Percentiles rank a stretch among this genome's conserved stretches.
Evolutionary conservation across 768 basidiomycete species (phyloP).

Genomic region (Naematelia encephala): DNA sequence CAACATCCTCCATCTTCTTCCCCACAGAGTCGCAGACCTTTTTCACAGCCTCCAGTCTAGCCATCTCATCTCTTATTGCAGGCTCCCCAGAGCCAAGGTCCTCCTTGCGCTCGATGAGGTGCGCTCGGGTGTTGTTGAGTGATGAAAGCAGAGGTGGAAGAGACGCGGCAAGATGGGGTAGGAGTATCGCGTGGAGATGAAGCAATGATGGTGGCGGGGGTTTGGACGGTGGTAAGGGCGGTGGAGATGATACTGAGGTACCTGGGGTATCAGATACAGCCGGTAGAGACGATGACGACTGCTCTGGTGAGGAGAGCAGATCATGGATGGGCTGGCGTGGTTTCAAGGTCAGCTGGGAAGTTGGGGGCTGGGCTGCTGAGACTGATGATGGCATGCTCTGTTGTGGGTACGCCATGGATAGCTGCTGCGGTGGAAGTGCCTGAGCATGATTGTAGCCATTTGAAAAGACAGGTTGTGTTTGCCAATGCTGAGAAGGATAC

Average conservation of each 20-base stretch:
- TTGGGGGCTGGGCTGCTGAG: conserved; percentile 13
- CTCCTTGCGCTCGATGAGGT: conserved; percentile 69
- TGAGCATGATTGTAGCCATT: not conserved
- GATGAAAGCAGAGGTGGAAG: conserved; percentile 62
- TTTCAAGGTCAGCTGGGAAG: not conserved
- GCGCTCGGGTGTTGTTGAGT: conserved; percentile 56
- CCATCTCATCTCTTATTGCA: conserved; percentile 95
- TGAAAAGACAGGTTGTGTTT: conserved; percentile 52
- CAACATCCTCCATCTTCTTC: conserved; percentile 61
- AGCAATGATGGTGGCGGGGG: conserved; percentile 46
- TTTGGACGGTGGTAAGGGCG: conserved; percentile 43
- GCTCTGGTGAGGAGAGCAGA: conserved; percentile 68
- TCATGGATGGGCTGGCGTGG: conserved; percentile 81
- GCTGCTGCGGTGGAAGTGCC: not conserved
- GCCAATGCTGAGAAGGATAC: conserved; percentile 15
- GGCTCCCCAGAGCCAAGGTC: conserved; percentile 88
- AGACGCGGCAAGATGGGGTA: conserved; percentile 69
- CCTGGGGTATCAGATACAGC: conserved; percentile 2
- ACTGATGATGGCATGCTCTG: not conserved
- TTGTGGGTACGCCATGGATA: not conserved
- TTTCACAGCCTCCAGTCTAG: conserved; percentile 82
- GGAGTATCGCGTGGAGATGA: conserved; percentile 58
- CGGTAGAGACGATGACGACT: conserved; percentile 14
- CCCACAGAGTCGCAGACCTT: conserved; percentile 83
- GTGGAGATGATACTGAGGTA: conserved; percentile 12